Evolutionary conservation across 257 asterid genomes (phyloP).

Genomic region (Fraxinus excelsior): DNA sequence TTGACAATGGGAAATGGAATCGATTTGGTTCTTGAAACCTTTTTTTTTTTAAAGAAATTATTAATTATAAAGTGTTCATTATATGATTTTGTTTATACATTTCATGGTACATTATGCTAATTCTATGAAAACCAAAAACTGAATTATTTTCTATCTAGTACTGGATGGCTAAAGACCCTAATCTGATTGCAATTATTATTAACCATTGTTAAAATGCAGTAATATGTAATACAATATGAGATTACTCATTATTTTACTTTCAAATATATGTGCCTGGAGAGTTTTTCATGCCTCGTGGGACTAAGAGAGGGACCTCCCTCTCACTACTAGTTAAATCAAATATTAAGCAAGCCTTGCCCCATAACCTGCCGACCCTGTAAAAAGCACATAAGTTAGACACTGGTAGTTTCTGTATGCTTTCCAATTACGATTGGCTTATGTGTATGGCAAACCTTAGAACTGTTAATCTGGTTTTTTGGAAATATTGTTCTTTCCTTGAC

Average conservation of each 20-base stretch:
- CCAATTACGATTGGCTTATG: not conserved
- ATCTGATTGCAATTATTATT: not conserved
- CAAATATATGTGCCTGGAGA: not conserved
- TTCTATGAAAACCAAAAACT: not conserved
- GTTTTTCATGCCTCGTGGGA: not conserved
- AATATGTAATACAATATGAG: not conserved
- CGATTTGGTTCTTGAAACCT: not conserved
- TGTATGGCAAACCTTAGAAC: not conserved
- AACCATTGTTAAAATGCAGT: not conserved
- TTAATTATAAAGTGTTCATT: not conserved
- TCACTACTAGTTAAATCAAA: not conserved
- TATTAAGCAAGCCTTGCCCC: not conserved
- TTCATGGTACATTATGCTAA: not conserved
- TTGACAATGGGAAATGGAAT: too few species aligned
- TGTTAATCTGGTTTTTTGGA: not conserved
- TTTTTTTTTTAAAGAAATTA: not conserved
- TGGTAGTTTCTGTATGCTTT: not conserved
- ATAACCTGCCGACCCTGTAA: not conserved
- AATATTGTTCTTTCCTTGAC: slow-evolving; percentile 1
- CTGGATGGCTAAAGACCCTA: not conserved
- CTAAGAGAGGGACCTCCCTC: not conserved
- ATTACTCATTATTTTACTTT: not conserved
- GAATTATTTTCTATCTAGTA: not conserved
- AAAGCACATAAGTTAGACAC: not conserved
- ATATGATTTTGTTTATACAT: not conserved